Evolutionary conservation across 805 yeast species (phyloP).

Genomic region (Saturnispora zaruensis): DNA sequence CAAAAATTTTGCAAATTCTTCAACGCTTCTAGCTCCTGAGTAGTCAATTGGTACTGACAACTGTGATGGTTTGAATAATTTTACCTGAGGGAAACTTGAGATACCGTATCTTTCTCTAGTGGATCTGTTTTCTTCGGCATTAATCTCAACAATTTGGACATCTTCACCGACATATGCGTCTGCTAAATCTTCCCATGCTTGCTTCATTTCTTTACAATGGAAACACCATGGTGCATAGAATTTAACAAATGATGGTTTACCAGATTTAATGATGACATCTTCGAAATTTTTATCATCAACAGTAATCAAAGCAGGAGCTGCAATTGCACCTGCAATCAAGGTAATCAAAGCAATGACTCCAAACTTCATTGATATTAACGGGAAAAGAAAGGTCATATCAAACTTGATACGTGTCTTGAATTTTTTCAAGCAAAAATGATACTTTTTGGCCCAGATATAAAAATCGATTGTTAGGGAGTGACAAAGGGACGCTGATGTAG

Average conservation of each 20-base stretch:
- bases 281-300: constrained; percentile 45
- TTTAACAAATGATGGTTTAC: constrained; percentile 69
- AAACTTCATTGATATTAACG: not conserved
- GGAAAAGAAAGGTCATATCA: not conserved
- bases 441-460: not conserved
- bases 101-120: constrained; percentile 43
- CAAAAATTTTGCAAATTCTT: constrained; percentile 33
- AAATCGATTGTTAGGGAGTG: not conserved
- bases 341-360: not conserved
- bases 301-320: not conserved
- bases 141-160: constrained; percentile 37
- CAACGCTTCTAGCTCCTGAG: constrained; percentile 44
- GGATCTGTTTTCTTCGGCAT: constrained; percentile 50
- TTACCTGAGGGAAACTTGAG: constrained; percentile 59
- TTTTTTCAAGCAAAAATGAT: not conserved
- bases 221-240: constrained; percentile 70
- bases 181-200: constrained; percentile 33
- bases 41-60: constrained; percentile 43
- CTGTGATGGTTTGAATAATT: constrained; percentile 44
- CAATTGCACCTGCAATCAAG: not conserved
- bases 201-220: constrained; percentile 53
- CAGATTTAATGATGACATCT: constrained; percentile 47
- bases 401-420: not conserved
- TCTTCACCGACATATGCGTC: constrained; percentile 16
- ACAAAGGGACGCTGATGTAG: not conserved